phyloP scores from a whole-genome alignment of 192 early-diverging fungal species.

The Coemansia sp. region DNA sequence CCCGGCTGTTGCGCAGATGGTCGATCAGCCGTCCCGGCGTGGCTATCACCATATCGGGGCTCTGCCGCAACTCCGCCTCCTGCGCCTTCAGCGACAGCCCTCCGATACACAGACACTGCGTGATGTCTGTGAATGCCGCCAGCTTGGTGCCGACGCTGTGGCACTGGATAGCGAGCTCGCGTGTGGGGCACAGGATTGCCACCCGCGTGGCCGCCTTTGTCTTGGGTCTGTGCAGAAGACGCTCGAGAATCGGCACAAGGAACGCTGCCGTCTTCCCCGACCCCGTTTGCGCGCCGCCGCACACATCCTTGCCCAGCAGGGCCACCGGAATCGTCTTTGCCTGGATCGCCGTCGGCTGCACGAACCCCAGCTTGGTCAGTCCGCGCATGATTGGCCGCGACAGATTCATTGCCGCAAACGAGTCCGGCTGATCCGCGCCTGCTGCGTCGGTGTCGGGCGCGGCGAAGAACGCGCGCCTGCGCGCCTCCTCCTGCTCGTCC shows the following conservation, averaged over 20 bases:
- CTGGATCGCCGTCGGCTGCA: constrained; percentile 95
- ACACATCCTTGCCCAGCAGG: constrained; percentile 94
- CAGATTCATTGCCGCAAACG: constrained; percentile 89
- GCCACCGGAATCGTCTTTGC: constrained; percentile 88
- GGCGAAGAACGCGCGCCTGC: constrained; percentile 56
- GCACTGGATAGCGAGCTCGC: constrained; percentile 97
- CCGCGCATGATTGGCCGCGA: constrained; percentile 95
- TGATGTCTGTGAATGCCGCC: constrained; percentile 85
- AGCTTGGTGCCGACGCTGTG: constrained; percentile 88
- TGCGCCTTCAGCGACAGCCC: constrained; percentile 85
- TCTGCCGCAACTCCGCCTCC: constrained; percentile 79
- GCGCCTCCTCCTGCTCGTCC: constrained; percentile 53
- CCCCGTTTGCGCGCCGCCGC: constrained; percentile 96
- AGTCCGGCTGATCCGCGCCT: constrained; percentile 59
- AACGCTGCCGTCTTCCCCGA: constrained; percentile 99
- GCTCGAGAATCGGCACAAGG: constrained; percentile 92
- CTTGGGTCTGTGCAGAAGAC: constrained; percentile 88
- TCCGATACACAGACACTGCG: constrained; percentile 84
- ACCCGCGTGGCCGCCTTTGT: constrained; percentile 78
- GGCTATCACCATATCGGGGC: constrained; percentile 94
- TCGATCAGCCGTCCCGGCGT: constrained; percentile 99
- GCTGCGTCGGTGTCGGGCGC: constrained; percentile 33
- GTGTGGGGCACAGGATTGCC: constrained; percentile 91
- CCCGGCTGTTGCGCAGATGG: constrained; percentile 89
- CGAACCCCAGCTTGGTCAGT: constrained; percentile 83